Percentiles rank a stretch among this genome's conserved stretches.
Conservation (phyloP, 2,329 filamentous ascomycete species). For the Tricladium varicosporioides region DNA sequence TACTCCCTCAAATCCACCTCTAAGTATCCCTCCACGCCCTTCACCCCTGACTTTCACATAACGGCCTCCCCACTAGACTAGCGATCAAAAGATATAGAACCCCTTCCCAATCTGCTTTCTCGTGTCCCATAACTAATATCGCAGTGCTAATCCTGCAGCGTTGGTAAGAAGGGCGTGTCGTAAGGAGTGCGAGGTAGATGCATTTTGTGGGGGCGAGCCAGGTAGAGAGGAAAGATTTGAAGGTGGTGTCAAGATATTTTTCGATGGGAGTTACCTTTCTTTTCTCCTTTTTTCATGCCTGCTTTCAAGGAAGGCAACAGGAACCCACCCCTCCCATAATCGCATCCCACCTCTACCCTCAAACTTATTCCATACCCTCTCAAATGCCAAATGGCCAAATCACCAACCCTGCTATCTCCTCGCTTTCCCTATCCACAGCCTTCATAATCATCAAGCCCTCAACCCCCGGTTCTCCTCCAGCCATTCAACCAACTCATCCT, state of each 20-base stretch:
- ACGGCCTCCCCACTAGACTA: slow-evolving; percentile 11
- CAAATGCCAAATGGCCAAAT: not conserved
- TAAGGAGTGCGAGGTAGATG: slow-evolving; percentile 13
- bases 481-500: not conserved
- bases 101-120: slow-evolving; percentile 13
- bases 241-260: not conserved
- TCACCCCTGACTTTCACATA: slow-evolving; percentile 19
- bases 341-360: not conserved
- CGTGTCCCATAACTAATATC: slow-evolving; percentile 15
- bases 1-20: slow-evolving; percentile 18
- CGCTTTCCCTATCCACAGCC: not conserved
- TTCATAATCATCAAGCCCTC: not conserved
- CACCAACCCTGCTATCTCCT: not conserved
- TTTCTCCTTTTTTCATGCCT: not conserved
- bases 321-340: not conserved
- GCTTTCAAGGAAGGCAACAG: not conserved
- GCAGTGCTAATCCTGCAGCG: slow-evolving; percentile 12
- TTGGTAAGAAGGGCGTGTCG: slow-evolving; percentile 15
- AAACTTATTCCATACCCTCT: not conserved
- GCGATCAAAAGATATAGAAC: slow-evolving; percentile 14
- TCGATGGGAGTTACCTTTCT: not conserved
- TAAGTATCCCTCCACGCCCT: slow-evolving; percentile 1
- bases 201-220: slow-evolving; percentile 4
- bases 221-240: not conserved
- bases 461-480: not conserved